Conservation (phyloP, 2,329 filamentous ascomycete species). For the Lecanicillium sp. region DNA sequence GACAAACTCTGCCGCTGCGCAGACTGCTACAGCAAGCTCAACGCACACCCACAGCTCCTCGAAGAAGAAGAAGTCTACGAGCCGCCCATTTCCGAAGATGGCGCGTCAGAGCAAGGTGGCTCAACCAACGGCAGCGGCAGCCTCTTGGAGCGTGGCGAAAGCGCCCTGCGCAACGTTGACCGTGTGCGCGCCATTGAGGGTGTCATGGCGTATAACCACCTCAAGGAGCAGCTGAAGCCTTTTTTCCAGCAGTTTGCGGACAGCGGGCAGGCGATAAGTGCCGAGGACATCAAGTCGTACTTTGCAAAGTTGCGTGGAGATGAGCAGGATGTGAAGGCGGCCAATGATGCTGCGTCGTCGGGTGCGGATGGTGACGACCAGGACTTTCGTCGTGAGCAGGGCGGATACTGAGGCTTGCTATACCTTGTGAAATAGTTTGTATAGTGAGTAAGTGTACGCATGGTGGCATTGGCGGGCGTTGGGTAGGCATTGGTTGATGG, state of each 20-base stretch:
- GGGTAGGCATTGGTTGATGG: too few species aligned
- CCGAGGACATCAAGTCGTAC: conserved; percentile 93
- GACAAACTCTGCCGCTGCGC: conserved; percentile 74
- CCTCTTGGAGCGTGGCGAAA: conserved; percentile 85
- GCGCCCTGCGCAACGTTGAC: conserved; percentile 83
- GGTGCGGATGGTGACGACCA: conserved; percentile 23
- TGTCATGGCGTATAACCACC: conserved; percentile 95
- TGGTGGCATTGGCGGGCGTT: too few species aligned
- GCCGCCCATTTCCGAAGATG: conserved; percentile 69
- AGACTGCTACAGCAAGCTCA: conserved; percentile 67
- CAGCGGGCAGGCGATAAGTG: conserved; percentile 77
- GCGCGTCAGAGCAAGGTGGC: conserved; percentile 43
- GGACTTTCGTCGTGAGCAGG: conserved; percentile 40
- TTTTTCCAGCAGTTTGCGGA: conserved; percentile 94
- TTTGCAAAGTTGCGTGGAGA: conserved; percentile 93
- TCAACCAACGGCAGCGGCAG: conserved; percentile 67
- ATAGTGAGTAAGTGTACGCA: too few species aligned
- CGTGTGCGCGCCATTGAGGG: conserved; percentile 90
- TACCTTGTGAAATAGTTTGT: too few species aligned
- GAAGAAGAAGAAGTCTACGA: conserved; percentile 95
- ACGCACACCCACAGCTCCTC: conserved; percentile 68
- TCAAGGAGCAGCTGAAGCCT: conserved; percentile 91
- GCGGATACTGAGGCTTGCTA: conserved; percentile 39
- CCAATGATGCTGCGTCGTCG: conserved; percentile 40
- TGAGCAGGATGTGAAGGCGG: conserved; percentile 61